Conservation (phyloP, 176 grass and related monocot species). For the Rhynchospora tenuis region DNA sequence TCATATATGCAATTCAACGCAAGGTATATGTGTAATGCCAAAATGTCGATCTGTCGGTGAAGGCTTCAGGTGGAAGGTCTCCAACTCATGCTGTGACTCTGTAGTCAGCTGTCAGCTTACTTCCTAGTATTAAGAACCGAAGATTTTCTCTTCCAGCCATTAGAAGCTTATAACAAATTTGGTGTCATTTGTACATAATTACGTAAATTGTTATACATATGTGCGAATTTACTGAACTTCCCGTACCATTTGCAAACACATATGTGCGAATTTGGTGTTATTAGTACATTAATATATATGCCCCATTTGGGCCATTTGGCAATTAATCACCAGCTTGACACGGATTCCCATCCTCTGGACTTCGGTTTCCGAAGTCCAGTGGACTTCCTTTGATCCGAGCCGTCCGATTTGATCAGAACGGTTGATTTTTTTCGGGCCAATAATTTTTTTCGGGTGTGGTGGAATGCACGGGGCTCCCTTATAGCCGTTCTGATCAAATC, state of each 20-base stretch:
- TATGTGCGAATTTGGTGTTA: background rate
- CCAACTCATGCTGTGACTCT: background rate
- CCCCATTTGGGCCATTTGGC: background rate
- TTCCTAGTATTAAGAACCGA: too few species aligned
- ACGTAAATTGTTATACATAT: background rate
- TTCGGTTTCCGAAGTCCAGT: too few species aligned
- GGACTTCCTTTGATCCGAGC: too few species aligned
- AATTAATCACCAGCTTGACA: background rate
- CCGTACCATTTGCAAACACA: background rate
- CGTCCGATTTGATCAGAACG: too few species aligned
- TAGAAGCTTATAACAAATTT: background rate
- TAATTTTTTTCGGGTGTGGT: too few species aligned
- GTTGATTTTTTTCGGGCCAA: too few species aligned
- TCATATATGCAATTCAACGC: background rate
- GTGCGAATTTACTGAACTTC: background rate
- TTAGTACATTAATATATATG: background rate
- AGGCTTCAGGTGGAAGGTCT: background rate
- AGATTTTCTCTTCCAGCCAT: background rate
- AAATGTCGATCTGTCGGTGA: background rate
- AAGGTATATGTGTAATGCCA: background rate
- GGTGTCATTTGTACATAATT: background rate
- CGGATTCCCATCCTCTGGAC: too few species aligned
- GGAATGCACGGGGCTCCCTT: too few species aligned
- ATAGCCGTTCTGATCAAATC: too few species aligned
- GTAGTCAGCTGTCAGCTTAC: too few species aligned